Evolutionary conservation across 345 rosid species (phyloP).

Genomic region (sweet orange (Citrus sinensis)): DVS_A1.0 CM039162.1:292501-293000

Average conservation of each 20-base stretch:
- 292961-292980: constrained; percentile 95
- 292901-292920: constrained; percentile 44
- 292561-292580: background rate
- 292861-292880: too few relatives aligned
- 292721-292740: constrained; percentile 85
- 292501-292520: background rate
- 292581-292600: background rate
- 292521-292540: background rate
- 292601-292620: background rate
- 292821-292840: background rate
- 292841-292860: background rate
- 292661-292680: background rate
- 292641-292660: background rate
- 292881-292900: background rate
- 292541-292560: background rate
- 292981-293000: constrained; percentile 93
- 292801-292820: background rate
- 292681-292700: constrained; percentile 34
- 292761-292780: constrained; percentile 92
- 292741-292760: constrained; percentile 82
- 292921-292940: constrained; percentile 80
- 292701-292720: constrained; percentile 92
- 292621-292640: background rate
- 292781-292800: constrained; percentile 11
- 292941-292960: constrained; percentile 89